These are phyloP conservation scores for Mucor irregularis DNA, from an alignment of 371 early-diverging fungal genomes.

Conservation along the genomic window DNA sequence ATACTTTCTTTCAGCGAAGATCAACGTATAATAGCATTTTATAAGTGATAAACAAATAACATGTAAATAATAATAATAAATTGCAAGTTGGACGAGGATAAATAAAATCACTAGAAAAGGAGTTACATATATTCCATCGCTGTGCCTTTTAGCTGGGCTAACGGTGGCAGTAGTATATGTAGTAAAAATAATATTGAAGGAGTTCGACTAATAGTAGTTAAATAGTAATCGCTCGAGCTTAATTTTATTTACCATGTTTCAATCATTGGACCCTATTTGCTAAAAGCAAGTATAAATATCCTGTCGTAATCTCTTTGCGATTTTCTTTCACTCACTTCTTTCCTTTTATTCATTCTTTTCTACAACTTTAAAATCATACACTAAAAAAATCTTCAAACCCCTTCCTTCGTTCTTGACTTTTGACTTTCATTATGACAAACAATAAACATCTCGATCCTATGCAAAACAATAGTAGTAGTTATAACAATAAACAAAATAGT, in stretches of 20 bases:
- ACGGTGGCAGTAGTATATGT: too few relatives aligned
- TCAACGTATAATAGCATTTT: background rate
- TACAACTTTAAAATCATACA: too few relatives aligned
- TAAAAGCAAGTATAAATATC: background rate
- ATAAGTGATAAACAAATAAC: constrained; percentile 4
- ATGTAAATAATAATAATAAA: constrained; percentile 7
- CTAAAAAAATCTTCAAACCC: background rate
- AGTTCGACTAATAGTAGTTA: too few relatives aligned
- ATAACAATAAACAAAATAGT: background rate
- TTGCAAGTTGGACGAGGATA: constrained; percentile 16
- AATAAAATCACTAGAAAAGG: too few relatives aligned
- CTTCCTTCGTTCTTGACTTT: too few relatives aligned
- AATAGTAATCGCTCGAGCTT: too few relatives aligned
- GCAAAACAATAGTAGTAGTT: constrained; percentile 1
- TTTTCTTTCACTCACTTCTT: constrained; percentile 1
- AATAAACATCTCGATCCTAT: constrained; percentile 8
- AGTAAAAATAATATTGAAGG: too few relatives aligned
- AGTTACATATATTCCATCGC: too few relatives aligned
- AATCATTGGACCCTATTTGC: too few relatives aligned
- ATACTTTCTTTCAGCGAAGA: background rate
- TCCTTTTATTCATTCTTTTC: background rate
- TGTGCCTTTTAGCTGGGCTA: too few relatives aligned
- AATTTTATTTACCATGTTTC: too few relatives aligned
- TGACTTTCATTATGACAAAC: constrained; percentile 8
- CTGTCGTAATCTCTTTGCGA: background rate